phyloP scores from a whole-genome alignment of 441 rosid genomes.

The Adansonia rubrostipa region DNA sequence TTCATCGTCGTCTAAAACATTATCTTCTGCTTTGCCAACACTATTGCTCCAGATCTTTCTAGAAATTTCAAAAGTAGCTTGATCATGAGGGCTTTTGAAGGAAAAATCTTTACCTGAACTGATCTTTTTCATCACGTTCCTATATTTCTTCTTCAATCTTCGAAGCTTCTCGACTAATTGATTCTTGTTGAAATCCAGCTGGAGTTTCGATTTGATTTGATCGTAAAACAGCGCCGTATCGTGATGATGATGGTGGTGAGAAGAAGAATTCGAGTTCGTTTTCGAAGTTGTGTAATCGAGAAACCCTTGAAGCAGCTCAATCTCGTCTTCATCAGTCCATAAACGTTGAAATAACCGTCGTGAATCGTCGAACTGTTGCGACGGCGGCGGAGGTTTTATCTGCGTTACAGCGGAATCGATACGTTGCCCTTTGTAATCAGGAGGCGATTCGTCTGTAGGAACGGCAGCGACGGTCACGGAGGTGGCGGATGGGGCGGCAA shows the following conservation, averaged over 20 bases:
- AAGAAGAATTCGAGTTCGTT: slow-evolving; percentile 44
- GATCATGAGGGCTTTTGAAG: slow-evolving; percentile 90
- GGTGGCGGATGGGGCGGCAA: slow-evolving; percentile 45
- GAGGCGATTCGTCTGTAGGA: slow-evolving; percentile 27
- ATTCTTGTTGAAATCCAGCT: slow-evolving; percentile 93
- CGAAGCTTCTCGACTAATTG: slow-evolving; percentile 96
- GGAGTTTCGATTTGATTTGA: slow-evolving; percentile 88
- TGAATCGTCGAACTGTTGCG: slow-evolving; percentile 63
- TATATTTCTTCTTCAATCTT: slow-evolving; percentile 85
- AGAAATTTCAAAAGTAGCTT: slow-evolving; percentile 91
- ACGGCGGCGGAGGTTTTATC: slow-evolving; percentile 36
- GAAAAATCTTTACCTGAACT: slow-evolving; percentile 80
- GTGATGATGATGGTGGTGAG: slow-evolving; percentile 46
- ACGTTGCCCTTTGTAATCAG: slow-evolving; percentile 60
- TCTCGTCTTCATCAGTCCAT: slow-evolving; percentile 99
- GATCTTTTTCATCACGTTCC: slow-evolving; percentile 72
- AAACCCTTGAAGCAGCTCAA: slow-evolving; percentile 93
- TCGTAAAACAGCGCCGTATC: slow-evolving; percentile 93
- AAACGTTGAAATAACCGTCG: slow-evolving; percentile 75
- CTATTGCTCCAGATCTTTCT: slow-evolving; percentile 82
- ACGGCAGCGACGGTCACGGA: slow-evolving; percentile 54
- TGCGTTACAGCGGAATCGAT: slow-evolving; percentile 34
- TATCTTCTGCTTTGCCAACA: slow-evolving; percentile 50
- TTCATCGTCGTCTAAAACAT: slow-evolving; percentile 65
- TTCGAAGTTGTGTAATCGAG: slow-evolving; percentile 72